A percentile compares a stretch with the other conserved stretches of the same genome.
Conservation (phyloP, 148 eudicot genomes). For the Beta vulgaris region DNA sequence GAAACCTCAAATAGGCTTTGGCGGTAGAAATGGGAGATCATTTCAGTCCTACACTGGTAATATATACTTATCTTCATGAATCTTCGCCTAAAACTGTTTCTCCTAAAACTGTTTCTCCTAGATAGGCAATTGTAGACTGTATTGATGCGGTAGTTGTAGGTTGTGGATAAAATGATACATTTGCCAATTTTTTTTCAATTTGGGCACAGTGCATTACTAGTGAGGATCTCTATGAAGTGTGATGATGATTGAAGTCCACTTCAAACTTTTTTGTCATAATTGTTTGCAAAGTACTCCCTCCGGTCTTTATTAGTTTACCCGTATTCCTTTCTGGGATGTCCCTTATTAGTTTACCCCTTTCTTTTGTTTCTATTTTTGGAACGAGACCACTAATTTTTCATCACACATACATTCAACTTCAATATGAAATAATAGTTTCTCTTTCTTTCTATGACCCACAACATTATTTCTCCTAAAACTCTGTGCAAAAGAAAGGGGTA, state of each 20-base stretch:
- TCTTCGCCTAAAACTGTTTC: neutral
- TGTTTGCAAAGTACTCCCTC: neutral
- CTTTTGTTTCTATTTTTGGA: too few relatives aligned
- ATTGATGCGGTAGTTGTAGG: neutral
- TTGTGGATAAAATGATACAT: neutral
- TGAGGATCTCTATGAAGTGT: neutral
- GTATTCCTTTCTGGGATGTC: too few relatives aligned
- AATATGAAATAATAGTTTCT: too few relatives aligned
- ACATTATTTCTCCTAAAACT: too few relatives aligned
- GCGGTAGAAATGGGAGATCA: conserved; percentile 34
- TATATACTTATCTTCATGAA: neutral
- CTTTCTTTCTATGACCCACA: too few relatives aligned
- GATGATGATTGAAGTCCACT: neutral
- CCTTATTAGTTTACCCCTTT: too few relatives aligned
- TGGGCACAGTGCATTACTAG: neutral
- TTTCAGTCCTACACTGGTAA: conserved; percentile 43
- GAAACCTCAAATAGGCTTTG: conserved; percentile 49
- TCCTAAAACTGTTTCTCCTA: neutral
- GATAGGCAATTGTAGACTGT: neutral
- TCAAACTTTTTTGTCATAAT: neutral
- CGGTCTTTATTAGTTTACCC: too few relatives aligned
- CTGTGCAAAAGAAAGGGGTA: too few relatives aligned
- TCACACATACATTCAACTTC: too few relatives aligned
- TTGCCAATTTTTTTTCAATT: neutral
- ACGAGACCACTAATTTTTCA: too few relatives aligned